Evolutionary conservation across 371 early-diverging fungal species (phyloP).

Genomic region (Apophysomyces variabilis): DNA sequence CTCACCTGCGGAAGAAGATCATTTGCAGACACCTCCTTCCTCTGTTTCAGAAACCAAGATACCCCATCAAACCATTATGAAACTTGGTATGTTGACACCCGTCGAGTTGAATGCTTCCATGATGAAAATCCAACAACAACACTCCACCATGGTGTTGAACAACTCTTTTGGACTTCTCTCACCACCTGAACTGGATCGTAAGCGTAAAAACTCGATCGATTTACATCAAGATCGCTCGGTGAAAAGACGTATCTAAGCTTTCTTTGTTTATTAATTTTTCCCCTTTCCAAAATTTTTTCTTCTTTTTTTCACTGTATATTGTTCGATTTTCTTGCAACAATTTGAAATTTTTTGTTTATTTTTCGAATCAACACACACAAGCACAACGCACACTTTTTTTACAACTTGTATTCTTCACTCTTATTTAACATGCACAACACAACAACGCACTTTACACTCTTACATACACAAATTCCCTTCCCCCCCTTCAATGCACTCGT

Average conservation of each 20-base stretch:
- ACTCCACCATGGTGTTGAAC: background rate
- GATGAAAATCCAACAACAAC: background rate
- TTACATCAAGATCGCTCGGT: background rate
- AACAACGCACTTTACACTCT: background rate
- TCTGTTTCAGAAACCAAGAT: constrained; percentile 5
- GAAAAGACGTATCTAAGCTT: constrained; percentile 6
- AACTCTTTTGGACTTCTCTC: constrained; percentile 3
- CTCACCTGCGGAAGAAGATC: constrained; percentile 6
- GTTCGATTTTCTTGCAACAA: constrained; percentile 10
- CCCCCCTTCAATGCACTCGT: background rate
- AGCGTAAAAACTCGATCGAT: constrained; percentile 5
- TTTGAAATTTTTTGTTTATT: background rate
- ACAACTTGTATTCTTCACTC: too few relatives aligned
- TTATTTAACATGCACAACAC: background rate
- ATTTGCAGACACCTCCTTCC: background rate
- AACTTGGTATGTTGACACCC: constrained; percentile 9
- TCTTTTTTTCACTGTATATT: background rate
- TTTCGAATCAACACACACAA: background rate
- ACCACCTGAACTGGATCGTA: constrained; percentile 4
- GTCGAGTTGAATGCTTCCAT: background rate
- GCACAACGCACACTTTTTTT: background rate
- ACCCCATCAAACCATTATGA: background rate
- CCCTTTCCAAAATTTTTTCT: background rate
- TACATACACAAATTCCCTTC: constrained; percentile 4
- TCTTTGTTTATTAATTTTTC: constrained; percentile 1